A percentile compares a stretch with the other conserved stretches of the same genome.
Evolutionary conservation across 495 filamentous ascomycete species (phyloP).

Genomic region (Letharia columbiana): DNA sequence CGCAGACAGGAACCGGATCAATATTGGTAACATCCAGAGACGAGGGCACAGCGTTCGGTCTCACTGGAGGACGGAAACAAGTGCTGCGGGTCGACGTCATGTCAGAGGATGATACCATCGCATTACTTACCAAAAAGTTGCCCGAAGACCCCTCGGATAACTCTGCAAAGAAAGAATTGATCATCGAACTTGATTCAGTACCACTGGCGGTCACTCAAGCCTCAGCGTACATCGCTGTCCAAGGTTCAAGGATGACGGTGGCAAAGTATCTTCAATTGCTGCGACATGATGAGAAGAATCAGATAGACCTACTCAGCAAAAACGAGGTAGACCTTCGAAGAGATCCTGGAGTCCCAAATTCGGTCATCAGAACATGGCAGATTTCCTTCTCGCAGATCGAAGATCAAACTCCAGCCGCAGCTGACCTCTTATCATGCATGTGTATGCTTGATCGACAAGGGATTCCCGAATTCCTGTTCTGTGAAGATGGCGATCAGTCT

Average conservation of each 20-base stretch:
- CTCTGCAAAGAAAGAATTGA: conserved; percentile 24
- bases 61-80: conserved; percentile 18
- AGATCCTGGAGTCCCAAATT: conserved; percentile 33
- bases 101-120: conserved; percentile 21
- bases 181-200: conserved; percentile 33
- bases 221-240: conserved; percentile 40
- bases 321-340: conserved; percentile 33
- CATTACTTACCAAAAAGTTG: conserved; percentile 20
- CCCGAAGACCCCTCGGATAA: conserved; percentile 26
- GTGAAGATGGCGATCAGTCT: neutral
- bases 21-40: conserved; percentile 30
- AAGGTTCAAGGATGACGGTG: conserved; percentile 19
- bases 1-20: too few relatives aligned
- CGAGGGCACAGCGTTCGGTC: conserved; percentile 22
- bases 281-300: conserved; percentile 27
- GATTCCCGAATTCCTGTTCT: conserved; percentile 31
- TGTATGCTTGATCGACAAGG: conserved; percentile 35
- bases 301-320: conserved; percentile 32
- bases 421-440: conserved; percentile 37
- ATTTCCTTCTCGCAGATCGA: conserved; percentile 42
- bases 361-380: conserved; percentile 38
- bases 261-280: conserved; percentile 30
- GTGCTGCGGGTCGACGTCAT: conserved; percentile 21
- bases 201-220: conserved; percentile 45
- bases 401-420: conserved; percentile 26